phyloP scores from a whole-genome alignment of 768 basidiomycete genomes.

The Boletus coccyginus region DNA sequence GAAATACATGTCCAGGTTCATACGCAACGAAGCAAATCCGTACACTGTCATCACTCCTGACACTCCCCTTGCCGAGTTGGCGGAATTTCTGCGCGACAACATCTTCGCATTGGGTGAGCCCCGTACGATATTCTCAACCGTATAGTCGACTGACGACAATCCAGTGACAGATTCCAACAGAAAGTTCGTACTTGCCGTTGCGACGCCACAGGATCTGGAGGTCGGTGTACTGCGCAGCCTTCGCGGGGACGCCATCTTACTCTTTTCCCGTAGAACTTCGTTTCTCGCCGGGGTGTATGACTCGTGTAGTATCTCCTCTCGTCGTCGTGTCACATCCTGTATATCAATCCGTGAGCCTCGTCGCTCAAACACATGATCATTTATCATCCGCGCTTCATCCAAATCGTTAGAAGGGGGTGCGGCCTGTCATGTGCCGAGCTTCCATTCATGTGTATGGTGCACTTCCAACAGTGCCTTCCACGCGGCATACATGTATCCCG shows the following conservation, averaged over 20 bases:
- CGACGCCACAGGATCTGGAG: conserved; percentile 74
- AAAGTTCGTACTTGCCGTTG: conserved; percentile 82
- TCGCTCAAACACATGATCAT: not conserved
- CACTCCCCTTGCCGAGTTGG: conserved; percentile 78
- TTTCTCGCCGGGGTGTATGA: conserved; percentile 29
- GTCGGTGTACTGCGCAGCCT: not conserved
- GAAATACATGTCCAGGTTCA: conserved; percentile 72
- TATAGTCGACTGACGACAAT: not conserved
- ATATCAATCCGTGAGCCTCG: not conserved
- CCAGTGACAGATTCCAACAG: conserved; percentile 79
- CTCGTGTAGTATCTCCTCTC: not conserved
- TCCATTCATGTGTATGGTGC: not conserved
- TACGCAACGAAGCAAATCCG: conserved; percentile 57
- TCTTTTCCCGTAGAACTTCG: conserved; percentile 22
- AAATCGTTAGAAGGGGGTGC: not conserved
- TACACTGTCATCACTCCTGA: conserved; percentile 81
- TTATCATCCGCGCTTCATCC: not conserved
- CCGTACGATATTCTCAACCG: not conserved
- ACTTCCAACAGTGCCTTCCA: not conserved
- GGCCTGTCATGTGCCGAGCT: not conserved
- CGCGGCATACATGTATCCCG: not conserved
- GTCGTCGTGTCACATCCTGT: not conserved
- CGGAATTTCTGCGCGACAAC: conserved; percentile 68
- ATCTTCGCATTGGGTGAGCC: conserved; percentile 72
- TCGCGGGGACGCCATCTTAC: not conserved